phyloP scores from a whole-genome alignment of 805 yeast genomes.

The Jamesozyma rosinii region DNA sequence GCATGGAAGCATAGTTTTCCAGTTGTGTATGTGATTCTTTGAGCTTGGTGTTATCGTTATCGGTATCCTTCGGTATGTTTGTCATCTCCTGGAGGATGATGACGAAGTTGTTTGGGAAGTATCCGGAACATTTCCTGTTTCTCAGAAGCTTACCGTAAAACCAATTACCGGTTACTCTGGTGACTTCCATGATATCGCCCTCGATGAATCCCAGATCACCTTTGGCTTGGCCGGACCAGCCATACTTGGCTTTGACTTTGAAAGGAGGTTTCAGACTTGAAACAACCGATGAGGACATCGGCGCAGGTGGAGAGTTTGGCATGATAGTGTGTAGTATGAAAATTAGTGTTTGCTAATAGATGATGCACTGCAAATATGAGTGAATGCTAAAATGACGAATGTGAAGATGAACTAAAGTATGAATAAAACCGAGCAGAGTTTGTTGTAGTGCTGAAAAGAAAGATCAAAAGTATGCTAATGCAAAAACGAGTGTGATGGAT shows the following conservation, averaged over 20 bases:
- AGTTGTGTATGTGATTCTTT: not conserved
- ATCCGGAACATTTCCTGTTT: slow-evolving; percentile 66
- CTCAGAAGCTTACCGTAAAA: slow-evolving; percentile 78
- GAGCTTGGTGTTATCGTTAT: not conserved
- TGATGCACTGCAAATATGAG: no score
- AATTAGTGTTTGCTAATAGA: no score
- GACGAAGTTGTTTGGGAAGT: slow-evolving; percentile 83
- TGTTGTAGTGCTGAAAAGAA: no score
- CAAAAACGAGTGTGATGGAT: no score
- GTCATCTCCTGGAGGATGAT: slow-evolving; percentile 33
- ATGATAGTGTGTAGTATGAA: not conserved
- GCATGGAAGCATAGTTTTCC: not conserved
- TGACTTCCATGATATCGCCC: slow-evolving; percentile 84
- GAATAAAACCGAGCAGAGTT: no score
- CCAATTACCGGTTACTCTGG: slow-evolving; percentile 82
- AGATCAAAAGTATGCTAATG: no score
- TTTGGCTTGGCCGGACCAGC: slow-evolving; percentile 89
- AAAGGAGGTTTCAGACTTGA: slow-evolving; percentile 44
- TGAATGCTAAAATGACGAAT: not conserved
- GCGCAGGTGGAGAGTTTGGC: not conserved
- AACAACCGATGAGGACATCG: not conserved
- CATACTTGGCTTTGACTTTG: slow-evolving; percentile 69
- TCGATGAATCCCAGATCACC: slow-evolving; percentile 90
- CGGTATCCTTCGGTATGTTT: not conserved
- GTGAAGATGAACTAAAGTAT: not conserved